Evolutionary conservation across 495 filamentous ascomycete species (phyloP).

Genomic region (Penicillium chermesinum): DNA sequence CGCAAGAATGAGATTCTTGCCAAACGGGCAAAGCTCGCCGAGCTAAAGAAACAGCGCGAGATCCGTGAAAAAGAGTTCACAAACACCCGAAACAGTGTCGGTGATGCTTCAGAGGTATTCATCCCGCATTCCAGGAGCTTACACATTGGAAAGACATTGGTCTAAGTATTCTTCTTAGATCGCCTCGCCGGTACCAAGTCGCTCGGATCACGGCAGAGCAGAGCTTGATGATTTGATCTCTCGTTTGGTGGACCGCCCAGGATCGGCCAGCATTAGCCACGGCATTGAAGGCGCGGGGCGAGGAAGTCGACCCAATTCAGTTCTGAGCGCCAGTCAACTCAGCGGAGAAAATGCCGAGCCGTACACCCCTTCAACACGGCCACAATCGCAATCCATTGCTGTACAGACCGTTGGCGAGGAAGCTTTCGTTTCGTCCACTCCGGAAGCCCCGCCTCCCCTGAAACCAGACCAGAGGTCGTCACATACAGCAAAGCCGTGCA

Average conservation of each 20-base stretch:
- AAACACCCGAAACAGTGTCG: conserved; percentile 56
- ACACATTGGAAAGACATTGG: neutral
- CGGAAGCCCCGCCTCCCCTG: conserved; percentile 68
- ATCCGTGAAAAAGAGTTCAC: conserved; percentile 68
- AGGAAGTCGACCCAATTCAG: conserved; percentile 79
- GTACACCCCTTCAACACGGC: conserved; percentile 31
- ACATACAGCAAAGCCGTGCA: conserved; percentile 96
- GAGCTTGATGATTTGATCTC: conserved; percentile 83
- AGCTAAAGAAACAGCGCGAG: conserved; percentile 89
- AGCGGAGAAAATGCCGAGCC: conserved; percentile 63
- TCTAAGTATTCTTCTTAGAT: conserved; percentile 43
- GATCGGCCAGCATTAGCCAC: conserved; percentile 66
- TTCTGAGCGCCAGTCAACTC: conserved; percentile 67
- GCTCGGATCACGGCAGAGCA: conserved; percentile 60
- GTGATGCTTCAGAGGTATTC: conserved; percentile 51
- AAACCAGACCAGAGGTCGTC: conserved; percentile 70
- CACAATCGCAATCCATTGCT: conserved; percentile 45
- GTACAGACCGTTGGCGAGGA: conserved; percentile 67
- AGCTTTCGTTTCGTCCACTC: conserved; percentile 61
- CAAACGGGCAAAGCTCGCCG: conserved; percentile 90
- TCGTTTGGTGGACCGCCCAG: conserved; percentile 68
- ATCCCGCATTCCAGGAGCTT: conserved; percentile 15
- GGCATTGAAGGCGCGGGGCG: conserved; percentile 57
- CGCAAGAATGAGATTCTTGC: conserved; percentile 89
- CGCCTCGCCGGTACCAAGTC: conserved; percentile 60